Evolutionary conservation across 2,329 filamentous ascomycete species (phyloP).

Genomic region (Lecanicillium sp.): DNA sequence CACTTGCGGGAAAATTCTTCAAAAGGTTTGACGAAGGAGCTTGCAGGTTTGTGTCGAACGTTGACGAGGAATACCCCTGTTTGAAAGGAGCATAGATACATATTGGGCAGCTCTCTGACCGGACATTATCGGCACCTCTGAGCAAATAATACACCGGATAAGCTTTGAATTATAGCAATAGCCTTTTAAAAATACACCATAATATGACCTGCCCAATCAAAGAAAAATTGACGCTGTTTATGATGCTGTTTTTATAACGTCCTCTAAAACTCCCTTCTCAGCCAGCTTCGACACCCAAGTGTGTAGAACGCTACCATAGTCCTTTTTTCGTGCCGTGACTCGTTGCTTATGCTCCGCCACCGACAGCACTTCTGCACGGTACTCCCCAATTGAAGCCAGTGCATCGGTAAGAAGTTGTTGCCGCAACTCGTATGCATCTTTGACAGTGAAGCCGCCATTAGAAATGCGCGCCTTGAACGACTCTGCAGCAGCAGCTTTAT

Average conservation of each 20-base stretch:
- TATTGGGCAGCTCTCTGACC: too few relatives aligned
- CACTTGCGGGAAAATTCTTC: conserved; percentile 76
- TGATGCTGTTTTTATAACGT: conserved; percentile 22
- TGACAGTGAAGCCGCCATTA: conserved; percentile 5
- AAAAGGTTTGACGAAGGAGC: conserved; percentile 67
- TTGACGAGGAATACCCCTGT: conserved; percentile 66
- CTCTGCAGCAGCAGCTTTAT: background rate
- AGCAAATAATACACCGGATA: too few relatives aligned
- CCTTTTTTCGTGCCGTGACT: conserved; percentile 50
- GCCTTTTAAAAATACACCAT: too few relatives aligned
- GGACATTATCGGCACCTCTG: too few relatives aligned
- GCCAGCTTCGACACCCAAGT: conserved; percentile 63
- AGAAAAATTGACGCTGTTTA: conserved; percentile 4
- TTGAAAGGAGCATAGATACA: too few relatives aligned
- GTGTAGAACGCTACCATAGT: conserved; percentile 63
- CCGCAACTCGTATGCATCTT: conserved; percentile 27
- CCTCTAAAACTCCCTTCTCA: conserved; percentile 52
- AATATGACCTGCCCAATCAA: too few relatives aligned
- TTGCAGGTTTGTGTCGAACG: conserved; percentile 74
- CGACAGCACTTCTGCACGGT: conserved; percentile 38
- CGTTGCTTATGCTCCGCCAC: conserved; percentile 42
- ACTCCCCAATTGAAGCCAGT: conserved; percentile 32
- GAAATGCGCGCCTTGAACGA: background rate
- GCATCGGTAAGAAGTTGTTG: conserved; percentile 32
- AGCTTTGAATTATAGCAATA: too few relatives aligned